Conservation (phyloP, 495 filamentous ascomycete species). For the Talaromyces ruber region DNA sequence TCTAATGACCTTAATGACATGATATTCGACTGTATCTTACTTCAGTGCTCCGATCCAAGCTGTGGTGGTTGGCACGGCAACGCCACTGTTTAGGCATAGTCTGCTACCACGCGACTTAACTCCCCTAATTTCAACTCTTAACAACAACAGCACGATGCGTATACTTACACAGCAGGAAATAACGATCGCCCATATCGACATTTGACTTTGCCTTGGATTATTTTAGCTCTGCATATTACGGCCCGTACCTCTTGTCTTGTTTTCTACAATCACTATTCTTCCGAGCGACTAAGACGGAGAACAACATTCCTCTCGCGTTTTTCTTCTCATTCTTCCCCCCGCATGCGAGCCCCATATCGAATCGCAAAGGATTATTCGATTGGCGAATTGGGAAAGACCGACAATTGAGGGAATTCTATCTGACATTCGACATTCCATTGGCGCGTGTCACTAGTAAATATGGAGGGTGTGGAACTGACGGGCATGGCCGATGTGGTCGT, state of each 20-base stretch:
- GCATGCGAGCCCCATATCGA: neutral
- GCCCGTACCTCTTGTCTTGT: neutral
- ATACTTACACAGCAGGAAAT: neutral
- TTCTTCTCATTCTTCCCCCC: neutral
- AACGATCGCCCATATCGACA: neutral
- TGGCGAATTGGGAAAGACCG: neutral
- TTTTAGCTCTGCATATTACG: neutral
- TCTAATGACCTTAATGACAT: neutral
- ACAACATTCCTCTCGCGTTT: neutral
- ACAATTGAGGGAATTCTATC: neutral
- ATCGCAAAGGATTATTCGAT: neutral
- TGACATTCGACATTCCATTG: neutral
- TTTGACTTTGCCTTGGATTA: neutral
- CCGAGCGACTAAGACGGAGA: neutral
- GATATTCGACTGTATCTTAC: neutral
- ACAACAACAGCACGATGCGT: neutral
- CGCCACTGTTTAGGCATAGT: neutral
- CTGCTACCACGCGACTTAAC: neutral
- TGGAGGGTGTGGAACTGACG: neutral
- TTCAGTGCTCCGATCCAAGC: neutral
- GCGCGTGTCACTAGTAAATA: neutral
- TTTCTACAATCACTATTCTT: neutral
- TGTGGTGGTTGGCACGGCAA: constrained; percentile 7
- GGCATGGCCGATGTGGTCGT: neutral
- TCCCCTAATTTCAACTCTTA: neutral